Evolutionary conservation across 208 protist genomes (phyloP), one percentile per base, ranked within the genome.

Genomic region (Vickermania ingenoplastis): DNA sequence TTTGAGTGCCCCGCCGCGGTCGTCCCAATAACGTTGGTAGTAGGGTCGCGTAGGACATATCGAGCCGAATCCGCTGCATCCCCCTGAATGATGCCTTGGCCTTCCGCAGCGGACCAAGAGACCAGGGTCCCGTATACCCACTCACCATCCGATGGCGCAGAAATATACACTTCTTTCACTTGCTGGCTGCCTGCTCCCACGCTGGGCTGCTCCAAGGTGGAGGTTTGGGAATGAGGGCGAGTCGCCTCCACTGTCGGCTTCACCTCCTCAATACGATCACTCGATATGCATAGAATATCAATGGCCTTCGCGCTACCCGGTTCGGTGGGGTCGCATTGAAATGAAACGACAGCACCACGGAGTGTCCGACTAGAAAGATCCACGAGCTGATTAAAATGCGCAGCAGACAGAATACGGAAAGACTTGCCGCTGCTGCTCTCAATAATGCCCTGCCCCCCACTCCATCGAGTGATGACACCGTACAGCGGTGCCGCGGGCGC

Each of bases 381-480:
- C 21, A 94, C 65, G 26, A 94, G 75, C 68, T 94, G 83, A 1
- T 74, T 58, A 66, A 94, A 90, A 56, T 81, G 79, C 4, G 82
- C 78, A 28, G 75, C 82, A 26, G 81, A 90, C 24, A 65, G 70
- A 36, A 94, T 77, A 53, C 83, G 91, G 65, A 83, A 91, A 59
- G 77, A 67, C 7, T 65, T 63, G n/a, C 82, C 77, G 21, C 81
- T 71, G 17, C 82, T 78, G 28, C 71, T 80, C 65, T 95, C 84
- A 23, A 95, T 50, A 4, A 82, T 73, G 29, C 89, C 89, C 41
- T 92, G 84, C 31, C 89, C 89, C 17, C 89, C 89, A 54, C 85
- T 92, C 85, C 89, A 95, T 27, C 89, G 82, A 17, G 86, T 87
- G n/a, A 95, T 61, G 2, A 95, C 89, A 59, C 89, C 89, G 68